Percentiles rank a stretch among this genome's conserved stretches.
These are phyloP conservation scores for Priceomyces haplophilus DNA, from an alignment of 805 yeast species.

Conservation along the genomic window DNA sequence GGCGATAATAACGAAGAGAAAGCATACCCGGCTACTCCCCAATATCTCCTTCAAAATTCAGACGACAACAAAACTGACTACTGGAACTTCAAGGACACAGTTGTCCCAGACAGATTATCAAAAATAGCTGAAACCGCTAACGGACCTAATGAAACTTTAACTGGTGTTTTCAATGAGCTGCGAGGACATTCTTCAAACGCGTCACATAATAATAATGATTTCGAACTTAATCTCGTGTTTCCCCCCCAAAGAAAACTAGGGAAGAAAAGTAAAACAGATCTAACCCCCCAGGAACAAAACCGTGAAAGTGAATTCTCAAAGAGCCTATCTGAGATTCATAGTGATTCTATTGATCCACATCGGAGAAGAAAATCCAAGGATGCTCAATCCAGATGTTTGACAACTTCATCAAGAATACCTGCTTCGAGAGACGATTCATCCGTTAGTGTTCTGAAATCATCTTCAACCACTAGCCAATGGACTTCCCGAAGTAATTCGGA, in stretches of 20 bases:
- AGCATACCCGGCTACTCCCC: conserved; percentile 65
- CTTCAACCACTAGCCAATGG: not conserved
- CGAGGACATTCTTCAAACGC: no score
- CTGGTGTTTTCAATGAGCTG: not conserved
- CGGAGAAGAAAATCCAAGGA: not conserved
- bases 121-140: conserved; percentile 13
- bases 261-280: not conserved
- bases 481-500: conserved; percentile 3
- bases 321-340: not conserved
- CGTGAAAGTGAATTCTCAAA: not conserved
- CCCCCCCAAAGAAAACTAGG: not conserved
- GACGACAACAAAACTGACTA: conserved; percentile 48
- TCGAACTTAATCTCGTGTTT: not conserved
- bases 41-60: conserved; percentile 50
- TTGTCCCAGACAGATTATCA: conserved; percentile 11
- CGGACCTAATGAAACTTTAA: no score
- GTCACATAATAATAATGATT: not conserved
- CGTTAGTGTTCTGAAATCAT: not conserved
- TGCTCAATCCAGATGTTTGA: not conserved
- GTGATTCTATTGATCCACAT: not conserved
- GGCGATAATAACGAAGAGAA: conserved; percentile 37
- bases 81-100: conserved; percentile 50
- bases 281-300: not conserved
- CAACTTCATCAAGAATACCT: conserved; percentile 29
- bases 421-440: conserved; percentile 22